These are phyloP conservation scores for Phytophthora niederhauseri DNA, from an alignment of 352 stramenopile species.

Conservation along the genomic window DNA sequence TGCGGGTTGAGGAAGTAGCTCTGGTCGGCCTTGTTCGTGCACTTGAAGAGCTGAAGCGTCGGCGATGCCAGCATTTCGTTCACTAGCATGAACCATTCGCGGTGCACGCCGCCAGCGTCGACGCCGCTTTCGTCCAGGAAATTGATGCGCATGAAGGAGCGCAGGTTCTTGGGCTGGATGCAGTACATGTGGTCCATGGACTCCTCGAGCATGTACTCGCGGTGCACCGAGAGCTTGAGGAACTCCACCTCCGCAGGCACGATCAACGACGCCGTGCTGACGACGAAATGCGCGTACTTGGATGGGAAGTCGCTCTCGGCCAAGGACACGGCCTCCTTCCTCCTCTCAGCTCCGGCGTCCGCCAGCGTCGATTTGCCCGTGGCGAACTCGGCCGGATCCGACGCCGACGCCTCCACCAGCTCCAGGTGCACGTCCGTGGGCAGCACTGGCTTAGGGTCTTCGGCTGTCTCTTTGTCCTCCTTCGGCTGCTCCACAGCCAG, in stretches of 20 bases:
- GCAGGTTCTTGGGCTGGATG: constrained; percentile 63
- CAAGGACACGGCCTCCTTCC: constrained; percentile 47
- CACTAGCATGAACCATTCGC: constrained; percentile 94
- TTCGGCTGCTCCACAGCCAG: constrained; percentile 23
- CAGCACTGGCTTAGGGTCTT: constrained; percentile 18
- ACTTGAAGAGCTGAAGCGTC: constrained; percentile 57
- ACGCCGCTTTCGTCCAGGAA: constrained; percentile 88
- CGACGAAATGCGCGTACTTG: constrained; percentile 81
- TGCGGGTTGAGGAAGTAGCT: constrained; percentile 69
- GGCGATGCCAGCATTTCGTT: constrained; percentile 59
- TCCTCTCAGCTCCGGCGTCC: constrained; percentile 38
- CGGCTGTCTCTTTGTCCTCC: constrained; percentile 23
- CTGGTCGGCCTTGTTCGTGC: constrained; percentile 61
- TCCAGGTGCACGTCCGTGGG: constrained; percentile 35
- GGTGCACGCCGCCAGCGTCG: constrained; percentile 87
- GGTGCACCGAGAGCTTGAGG: constrained; percentile 68
- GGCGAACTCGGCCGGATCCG: constrained; percentile 35
- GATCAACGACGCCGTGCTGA: constrained; percentile 63
- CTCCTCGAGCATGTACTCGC: constrained; percentile 68
- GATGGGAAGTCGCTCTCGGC: constrained; percentile 64
- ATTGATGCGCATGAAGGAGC: constrained; percentile 84
- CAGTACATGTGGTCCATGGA: constrained; percentile 71
- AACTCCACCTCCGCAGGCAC: constrained; percentile 72
- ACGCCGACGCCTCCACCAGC: constrained; percentile 35
- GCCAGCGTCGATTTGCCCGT: constrained; percentile 38